phyloP scores from a whole-genome alignment of 306 rosid species.

The Neltuma alba region DNA sequence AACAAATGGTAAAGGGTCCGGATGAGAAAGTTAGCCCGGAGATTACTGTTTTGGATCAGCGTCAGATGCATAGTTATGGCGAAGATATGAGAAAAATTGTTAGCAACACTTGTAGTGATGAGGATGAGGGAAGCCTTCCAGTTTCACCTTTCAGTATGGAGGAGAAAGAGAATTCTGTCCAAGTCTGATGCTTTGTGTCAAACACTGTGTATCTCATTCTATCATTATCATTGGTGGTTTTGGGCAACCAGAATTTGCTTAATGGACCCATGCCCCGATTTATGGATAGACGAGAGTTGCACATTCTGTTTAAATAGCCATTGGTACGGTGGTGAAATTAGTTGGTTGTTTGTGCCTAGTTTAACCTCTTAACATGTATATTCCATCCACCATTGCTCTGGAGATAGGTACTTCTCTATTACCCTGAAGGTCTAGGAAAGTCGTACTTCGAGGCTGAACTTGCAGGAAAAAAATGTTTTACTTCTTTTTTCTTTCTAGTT shows the following conservation, averaged over 20 bases:
- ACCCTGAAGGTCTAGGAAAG: constrained; percentile 57
- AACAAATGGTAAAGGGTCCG: constrained; percentile 5
- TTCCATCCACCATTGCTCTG: constrained; percentile 61
- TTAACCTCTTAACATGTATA: constrained; percentile 70
- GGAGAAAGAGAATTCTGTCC: constrained; percentile 46
- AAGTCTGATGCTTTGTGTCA: constrained; percentile 32
- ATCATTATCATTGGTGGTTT: constrained; percentile 29
- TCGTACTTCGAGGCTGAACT: constrained; percentile 64
- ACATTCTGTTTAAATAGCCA: constrained; percentile 51
- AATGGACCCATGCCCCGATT: constrained; percentile 45
- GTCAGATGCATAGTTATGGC: constrained; percentile 27
- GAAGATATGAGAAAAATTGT: background rate
- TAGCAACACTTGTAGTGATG: constrained; percentile 44
- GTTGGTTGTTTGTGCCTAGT: constrained; percentile 59
- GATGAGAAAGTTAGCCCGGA: constrained; percentile 27
- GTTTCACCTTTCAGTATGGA: constrained; percentile 37
- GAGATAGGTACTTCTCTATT: constrained; percentile 60
- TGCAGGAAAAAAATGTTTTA: constrained; percentile 34
- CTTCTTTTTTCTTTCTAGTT: constrained; percentile 39
- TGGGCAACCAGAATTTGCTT: constrained; percentile 44
- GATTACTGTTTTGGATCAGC: constrained; percentile 39
- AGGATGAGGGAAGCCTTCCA: constrained; percentile 40
- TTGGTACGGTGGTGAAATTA: constrained; percentile 57
- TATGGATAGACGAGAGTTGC: constrained; percentile 39
- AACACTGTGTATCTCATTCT: constrained; percentile 24